Conservation (phyloP, 139 green algal species). For the Trebouxia sp. region DNA sequence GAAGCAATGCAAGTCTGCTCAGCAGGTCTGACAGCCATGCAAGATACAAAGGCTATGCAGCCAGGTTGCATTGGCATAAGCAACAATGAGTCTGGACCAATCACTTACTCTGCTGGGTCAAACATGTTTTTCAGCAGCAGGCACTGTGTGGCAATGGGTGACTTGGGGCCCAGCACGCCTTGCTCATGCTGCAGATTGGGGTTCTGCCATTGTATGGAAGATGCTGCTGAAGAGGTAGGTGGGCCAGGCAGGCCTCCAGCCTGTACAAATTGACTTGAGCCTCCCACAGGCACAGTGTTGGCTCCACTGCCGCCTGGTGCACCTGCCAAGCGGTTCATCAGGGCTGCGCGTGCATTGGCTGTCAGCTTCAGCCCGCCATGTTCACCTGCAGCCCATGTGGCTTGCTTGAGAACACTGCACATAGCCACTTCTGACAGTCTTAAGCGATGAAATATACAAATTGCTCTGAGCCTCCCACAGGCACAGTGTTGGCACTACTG, state of each 20-base stretch:
- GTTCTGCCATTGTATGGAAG: conserved; percentile 22
- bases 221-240: not conserved
- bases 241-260: not conserved
- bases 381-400: conserved; percentile 40
- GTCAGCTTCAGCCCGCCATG: conserved; percentile 77
- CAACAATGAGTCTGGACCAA: not conserved
- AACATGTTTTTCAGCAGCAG: conserved; percentile 98
- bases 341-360: conserved; percentile 62
- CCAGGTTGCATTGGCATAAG: not conserved
- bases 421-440: too few relatives aligned
- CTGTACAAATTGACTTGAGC: not conserved
- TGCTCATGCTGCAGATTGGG: conserved; percentile 52
- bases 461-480: not conserved
- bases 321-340: conserved; percentile 87
- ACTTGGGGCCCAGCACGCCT: conserved; percentile 85
- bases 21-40: not conserved
- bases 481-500: conserved; percentile 20
- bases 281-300: conserved; percentile 26
- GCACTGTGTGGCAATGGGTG: conserved; percentile 89
- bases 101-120: conserved; percentile 62
- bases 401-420: too few relatives aligned
- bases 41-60: not conserved
- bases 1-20: not conserved
- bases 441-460: too few relatives aligned
- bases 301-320: conserved; percentile 41